Evolutionary conservation across 495 filamentous ascomycete genomes (phyloP).

Genomic region (Jackrogersella multiformis): DNA sequence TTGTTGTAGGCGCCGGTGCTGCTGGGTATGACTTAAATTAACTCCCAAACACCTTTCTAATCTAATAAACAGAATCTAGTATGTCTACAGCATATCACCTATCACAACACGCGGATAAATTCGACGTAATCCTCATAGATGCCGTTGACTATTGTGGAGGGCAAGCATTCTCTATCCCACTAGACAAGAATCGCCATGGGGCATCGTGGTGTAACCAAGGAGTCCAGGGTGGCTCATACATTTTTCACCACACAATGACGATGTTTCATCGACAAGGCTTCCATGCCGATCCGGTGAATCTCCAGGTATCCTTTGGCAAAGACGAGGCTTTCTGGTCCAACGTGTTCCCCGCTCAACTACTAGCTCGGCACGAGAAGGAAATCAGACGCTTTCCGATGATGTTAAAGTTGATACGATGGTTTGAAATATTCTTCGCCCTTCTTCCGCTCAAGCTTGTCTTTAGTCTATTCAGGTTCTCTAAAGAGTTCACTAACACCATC

Average conservation of each 20-base stretch:
- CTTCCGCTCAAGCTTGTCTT: constrained; percentile 77
- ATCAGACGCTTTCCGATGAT: constrained; percentile 72
- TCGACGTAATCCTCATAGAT: constrained; percentile 79
- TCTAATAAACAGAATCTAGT: constrained; percentile 20
- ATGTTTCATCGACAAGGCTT: constrained; percentile 77
- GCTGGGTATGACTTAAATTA: constrained; percentile 59
- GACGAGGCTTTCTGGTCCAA: constrained; percentile 83
- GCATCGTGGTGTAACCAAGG: constrained; percentile 85
- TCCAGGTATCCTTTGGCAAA: constrained; percentile 86
- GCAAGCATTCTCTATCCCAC: constrained; percentile 79
- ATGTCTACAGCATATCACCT: constrained; percentile 81
- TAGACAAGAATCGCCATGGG: constrained; percentile 73
- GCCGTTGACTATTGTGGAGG: constrained; percentile 74
- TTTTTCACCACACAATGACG: constrained; percentile 83
- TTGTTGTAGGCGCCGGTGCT: constrained; percentile 71
- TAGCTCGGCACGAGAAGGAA: constrained; percentile 69
- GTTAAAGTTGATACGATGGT: constrained; percentile 72
- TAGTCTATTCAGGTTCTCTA: constrained; percentile 74
- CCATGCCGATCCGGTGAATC: constrained; percentile 72
- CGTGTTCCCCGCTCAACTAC: constrained; percentile 74
- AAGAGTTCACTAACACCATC: constrained; percentile 78
- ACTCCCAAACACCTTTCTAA: not conserved
- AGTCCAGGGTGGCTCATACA: constrained; percentile 81
- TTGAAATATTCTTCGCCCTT: constrained; percentile 75
- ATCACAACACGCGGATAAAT: constrained; percentile 75